phyloP scores from a whole-genome alignment of 2,329 filamentous ascomycete species.

The Westerdykella sp. region DNA sequence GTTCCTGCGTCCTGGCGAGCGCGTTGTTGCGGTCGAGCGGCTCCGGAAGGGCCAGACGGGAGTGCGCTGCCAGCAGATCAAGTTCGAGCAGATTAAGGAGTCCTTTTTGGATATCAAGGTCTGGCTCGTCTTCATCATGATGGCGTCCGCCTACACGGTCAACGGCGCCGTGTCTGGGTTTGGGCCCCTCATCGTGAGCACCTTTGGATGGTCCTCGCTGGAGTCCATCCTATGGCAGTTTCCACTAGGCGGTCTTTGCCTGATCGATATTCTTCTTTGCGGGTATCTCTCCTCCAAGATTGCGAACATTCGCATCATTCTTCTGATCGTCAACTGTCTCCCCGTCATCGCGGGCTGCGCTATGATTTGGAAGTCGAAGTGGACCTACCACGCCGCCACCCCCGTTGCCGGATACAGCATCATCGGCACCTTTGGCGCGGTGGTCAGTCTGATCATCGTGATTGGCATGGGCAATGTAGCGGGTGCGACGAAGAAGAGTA shows the following conservation, averaged over 20 bases:
- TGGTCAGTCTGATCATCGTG: slow-evolving; percentile 57
- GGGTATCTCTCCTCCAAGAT: slow-evolving; percentile 58
- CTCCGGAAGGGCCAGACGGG: slow-evolving; percentile 46
- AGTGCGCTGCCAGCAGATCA: slow-evolving; percentile 48
- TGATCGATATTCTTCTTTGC: slow-evolving; percentile 59
- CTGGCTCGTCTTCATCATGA: slow-evolving; percentile 37
- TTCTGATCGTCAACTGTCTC: slow-evolving; percentile 61
- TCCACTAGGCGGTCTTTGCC: slow-evolving; percentile 63
- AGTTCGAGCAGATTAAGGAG: slow-evolving; percentile 47
- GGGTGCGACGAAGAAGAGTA: slow-evolving; percentile 71
- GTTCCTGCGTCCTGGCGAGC: slow-evolving; percentile 60
- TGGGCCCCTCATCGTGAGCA: slow-evolving; percentile 33
- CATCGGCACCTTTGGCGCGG: slow-evolving; percentile 66
- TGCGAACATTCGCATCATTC: slow-evolving; percentile 57
- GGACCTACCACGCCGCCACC: slow-evolving; percentile 58
- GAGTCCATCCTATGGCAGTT: slow-evolving; percentile 55
- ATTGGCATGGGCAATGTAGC: slow-evolving; percentile 63
- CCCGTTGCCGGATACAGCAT: slow-evolving; percentile 67
- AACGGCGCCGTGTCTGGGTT: slow-evolving; percentile 41
- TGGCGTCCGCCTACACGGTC: slow-evolving; percentile 52
- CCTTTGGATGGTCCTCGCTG: slow-evolving; percentile 40
- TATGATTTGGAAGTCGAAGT: slow-evolving; percentile 64
- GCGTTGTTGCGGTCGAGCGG: slow-evolving; percentile 48
- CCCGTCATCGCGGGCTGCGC: slow-evolving; percentile 69
- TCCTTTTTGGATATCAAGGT: slow-evolving; percentile 43